Evolutionary conservation across 2,329 filamentous ascomycete genomes (phyloP).

Genomic region (Pseudocercospora musae): DNA sequence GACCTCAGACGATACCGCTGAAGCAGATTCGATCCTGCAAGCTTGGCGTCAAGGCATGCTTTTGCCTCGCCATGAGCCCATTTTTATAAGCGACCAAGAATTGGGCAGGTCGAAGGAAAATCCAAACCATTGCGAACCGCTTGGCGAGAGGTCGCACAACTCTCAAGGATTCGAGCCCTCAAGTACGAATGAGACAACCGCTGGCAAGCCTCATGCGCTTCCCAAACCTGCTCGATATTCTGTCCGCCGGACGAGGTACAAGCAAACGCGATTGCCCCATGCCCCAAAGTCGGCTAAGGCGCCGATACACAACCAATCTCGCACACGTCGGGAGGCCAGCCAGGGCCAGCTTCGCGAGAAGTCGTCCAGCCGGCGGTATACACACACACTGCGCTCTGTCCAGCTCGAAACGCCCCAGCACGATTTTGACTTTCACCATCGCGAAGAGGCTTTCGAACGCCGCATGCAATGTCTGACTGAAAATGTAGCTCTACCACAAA

Average conservation of each 20-base stretch:
- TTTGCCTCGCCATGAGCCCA: conserved; percentile 1
- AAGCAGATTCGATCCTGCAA: conserved; percentile 49
- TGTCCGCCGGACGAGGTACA: not conserved
- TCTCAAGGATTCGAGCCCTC: not conserved
- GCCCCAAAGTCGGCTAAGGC: not conserved
- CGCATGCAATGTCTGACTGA: conserved; percentile 32
- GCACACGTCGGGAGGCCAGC: not conserved
- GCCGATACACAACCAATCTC: not conserved
- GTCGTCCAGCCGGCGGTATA: not conserved
- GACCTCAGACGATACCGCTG: conserved; percentile 52
- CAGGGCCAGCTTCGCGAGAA: not conserved
- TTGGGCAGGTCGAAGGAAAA: not conserved
- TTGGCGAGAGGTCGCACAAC: not conserved
- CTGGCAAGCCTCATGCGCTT: not conserved
- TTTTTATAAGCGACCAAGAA: not conserved
- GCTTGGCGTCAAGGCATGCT: conserved; percentile 50
- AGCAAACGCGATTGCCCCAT: not conserved
- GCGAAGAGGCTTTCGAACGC: conserved; percentile 38
- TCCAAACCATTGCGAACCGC: not conserved
- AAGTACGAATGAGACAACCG: not conserved
- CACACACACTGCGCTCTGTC: conserved; percentile 29
- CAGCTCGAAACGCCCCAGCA: conserved; percentile 45
- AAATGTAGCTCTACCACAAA: conserved; percentile 16
- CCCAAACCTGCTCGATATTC: not conserved
- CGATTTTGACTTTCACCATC: conserved; percentile 36